These are phyloP conservation scores for Acacia pycnantha DNA, from an alignment of 331 rosid genomes.

Conservation along the genomic window DNA sequence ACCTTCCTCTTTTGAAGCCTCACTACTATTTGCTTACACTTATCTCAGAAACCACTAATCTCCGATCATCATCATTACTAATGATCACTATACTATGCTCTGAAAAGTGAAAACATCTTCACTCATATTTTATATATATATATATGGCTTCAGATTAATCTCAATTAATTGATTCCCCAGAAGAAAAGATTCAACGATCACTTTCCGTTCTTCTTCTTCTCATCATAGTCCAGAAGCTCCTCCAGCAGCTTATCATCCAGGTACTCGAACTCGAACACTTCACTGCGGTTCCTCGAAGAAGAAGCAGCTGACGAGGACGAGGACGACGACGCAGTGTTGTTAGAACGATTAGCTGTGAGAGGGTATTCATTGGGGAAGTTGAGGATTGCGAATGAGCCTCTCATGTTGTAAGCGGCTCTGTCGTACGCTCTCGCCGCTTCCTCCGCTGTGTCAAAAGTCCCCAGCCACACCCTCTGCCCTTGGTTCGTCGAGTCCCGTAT, in stretches of 20 bases:
- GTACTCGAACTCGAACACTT: constrained; percentile 80
- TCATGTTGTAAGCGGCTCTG: not conserved
- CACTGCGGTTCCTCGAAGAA: constrained; percentile 11
- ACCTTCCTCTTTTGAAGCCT: not conserved
- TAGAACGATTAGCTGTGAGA: not conserved
- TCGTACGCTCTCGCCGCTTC: not conserved
- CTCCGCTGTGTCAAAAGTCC: not conserved
- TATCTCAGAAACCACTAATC: no score
- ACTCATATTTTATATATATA: not conserved
- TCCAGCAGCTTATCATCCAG: constrained; percentile 72
- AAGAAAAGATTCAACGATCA: not conserved
- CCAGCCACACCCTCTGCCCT: constrained; percentile 75
- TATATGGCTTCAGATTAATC: not conserved
- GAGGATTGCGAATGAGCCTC: not conserved
- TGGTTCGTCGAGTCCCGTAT: constrained; percentile 75
- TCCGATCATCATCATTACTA: not conserved
- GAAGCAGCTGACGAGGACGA: constrained; percentile 26
- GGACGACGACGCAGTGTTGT: constrained; percentile 15
- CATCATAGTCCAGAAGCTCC: constrained; percentile 75
- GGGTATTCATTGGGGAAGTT: constrained; percentile 29
- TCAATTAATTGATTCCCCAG: not conserved
- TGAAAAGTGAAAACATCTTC: not conserved
- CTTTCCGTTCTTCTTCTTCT: constrained; percentile 33
- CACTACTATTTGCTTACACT: not conserved
- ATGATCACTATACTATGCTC: not conserved